phyloP scores from a whole-genome alignment of 805 yeast genomes.

The Kockiozyma suomiensis region DNA sequence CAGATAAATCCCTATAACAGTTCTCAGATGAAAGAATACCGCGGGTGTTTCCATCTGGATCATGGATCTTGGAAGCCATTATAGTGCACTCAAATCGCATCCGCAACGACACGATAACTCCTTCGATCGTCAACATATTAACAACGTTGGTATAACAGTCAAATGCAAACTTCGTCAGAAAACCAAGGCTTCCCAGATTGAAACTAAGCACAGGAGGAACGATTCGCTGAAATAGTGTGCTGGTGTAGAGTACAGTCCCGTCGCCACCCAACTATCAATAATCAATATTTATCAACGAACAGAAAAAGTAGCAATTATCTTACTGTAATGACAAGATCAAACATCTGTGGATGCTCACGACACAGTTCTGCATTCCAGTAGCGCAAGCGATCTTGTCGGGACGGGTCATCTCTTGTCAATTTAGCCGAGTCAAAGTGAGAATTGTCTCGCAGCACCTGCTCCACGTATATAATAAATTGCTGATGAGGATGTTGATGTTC shows the following conservation, averaged over 20 bases:
- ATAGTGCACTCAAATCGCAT: conserved; percentile 57
- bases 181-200: conserved; percentile 87
- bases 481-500: conserved; percentile 22
- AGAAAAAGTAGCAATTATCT: not conserved
- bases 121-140: conserved; percentile 45
- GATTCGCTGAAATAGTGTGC: conserved; percentile 70
- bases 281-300: not conserved
- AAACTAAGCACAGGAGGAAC: conserved; percentile 83
- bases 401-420: conserved; percentile 47
- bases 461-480: conserved; percentile 64
- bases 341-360: conserved; percentile 39
- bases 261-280: conserved; percentile 79
- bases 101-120: conserved; percentile 53
- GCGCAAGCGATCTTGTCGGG: conserved; percentile 45
- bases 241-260: conserved; percentile 68
- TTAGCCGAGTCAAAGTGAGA: conserved; percentile 63
- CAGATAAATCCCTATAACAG: conserved; percentile 12
- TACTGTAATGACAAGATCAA: conserved; percentile 75
- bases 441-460: conserved; percentile 61
- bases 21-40: not conserved
- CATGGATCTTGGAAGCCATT: conserved; percentile 42
- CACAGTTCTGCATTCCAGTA: conserved; percentile 50
- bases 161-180: conserved; percentile 63
- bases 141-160: conserved; percentile 45
- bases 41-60: conserved; percentile 11